These are phyloP conservation scores for Berkeleyomyces basicola DNA, from an alignment of 2,329 filamentous ascomycete species.

Conservation along the genomic window DNA sequence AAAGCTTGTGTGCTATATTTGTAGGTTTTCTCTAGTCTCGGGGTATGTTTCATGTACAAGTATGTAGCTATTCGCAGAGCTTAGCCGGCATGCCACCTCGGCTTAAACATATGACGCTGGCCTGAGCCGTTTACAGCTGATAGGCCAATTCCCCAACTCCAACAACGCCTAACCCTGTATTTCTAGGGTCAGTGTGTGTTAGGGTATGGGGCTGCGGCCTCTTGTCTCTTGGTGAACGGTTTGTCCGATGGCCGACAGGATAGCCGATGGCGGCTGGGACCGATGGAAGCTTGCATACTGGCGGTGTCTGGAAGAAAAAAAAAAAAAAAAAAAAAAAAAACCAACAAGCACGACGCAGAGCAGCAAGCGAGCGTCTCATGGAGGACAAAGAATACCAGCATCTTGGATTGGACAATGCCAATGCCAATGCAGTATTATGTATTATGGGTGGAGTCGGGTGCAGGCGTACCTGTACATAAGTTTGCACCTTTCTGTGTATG, in stretches of 20 bases:
- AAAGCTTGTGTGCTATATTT: too few species aligned
- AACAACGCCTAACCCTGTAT: background rate
- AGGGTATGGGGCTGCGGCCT: background rate
- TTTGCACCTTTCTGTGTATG: too few species aligned
- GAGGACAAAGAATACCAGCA: too few species aligned
- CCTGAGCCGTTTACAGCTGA: background rate
- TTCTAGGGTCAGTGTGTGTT: background rate
- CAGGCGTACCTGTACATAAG: too few species aligned
- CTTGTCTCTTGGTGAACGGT: background rate
- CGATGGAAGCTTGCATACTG: background rate
- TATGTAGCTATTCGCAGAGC: background rate
- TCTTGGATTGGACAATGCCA: too few species aligned
- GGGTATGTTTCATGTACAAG: too few species aligned
- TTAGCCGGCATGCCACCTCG: slow-evolving; percentile 4
- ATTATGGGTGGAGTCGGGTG: too few species aligned
- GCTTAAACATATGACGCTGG: background rate
- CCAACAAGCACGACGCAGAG: background rate
- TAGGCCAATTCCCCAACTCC: background rate
- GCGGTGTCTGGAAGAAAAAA: background rate
- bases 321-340: background rate
- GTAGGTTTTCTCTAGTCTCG: too few species aligned
- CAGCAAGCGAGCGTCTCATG: background rate
- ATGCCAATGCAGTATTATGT: too few species aligned
- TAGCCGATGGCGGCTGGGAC: background rate
- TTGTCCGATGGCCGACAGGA: background rate